Evolutionary conservation across 2,329 filamentous ascomycete genomes (phyloP).

Genomic region (Trichophyton verrucosum): DNA sequence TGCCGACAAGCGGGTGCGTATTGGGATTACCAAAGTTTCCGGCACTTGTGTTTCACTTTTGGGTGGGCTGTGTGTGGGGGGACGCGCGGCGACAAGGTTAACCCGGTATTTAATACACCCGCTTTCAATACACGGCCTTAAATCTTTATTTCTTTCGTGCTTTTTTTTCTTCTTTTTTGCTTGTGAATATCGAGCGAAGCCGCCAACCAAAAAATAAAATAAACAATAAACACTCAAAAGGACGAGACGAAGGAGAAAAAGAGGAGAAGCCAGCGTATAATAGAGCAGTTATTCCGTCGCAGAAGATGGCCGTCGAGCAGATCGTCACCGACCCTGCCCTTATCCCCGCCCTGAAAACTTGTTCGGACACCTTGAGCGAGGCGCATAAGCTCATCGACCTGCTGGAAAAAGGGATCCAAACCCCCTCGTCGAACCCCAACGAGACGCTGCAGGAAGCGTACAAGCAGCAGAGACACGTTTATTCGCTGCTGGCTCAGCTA

Average conservation of each 20-base stretch:
- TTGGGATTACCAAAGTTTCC: not conserved
- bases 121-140: not conserved
- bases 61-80: not conserved
- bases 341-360: conserved; percentile 56
- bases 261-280: not conserved
- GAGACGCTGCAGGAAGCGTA: conserved; percentile 48
- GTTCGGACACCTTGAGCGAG: conserved; percentile 60
- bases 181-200: not conserved
- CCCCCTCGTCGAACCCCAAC: conserved; percentile 33
- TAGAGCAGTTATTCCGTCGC: not conserved
- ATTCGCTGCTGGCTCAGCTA: conserved; percentile 65
- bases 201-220: not conserved
- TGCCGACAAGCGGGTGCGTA: not conserved
- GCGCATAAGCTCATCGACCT: conserved; percentile 39
- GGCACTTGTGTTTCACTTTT: not conserved
- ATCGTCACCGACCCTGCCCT: conserved; percentile 56
- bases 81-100: not conserved
- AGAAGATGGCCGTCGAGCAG: conserved; percentile 42
- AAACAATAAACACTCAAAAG: not conserved
- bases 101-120: not conserved
- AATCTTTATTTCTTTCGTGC: too few species aligned
- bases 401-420: conserved; percentile 40
- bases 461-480: conserved; percentile 66
- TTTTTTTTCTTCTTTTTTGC: not conserved
- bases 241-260: not conserved